Percentiles rank a stretch among this genome's conserved stretches.
Evolutionary conservation across 768 basidiomycete genomes (phyloP).

Genomic region (Leucocoprinus sp.): DNA sequence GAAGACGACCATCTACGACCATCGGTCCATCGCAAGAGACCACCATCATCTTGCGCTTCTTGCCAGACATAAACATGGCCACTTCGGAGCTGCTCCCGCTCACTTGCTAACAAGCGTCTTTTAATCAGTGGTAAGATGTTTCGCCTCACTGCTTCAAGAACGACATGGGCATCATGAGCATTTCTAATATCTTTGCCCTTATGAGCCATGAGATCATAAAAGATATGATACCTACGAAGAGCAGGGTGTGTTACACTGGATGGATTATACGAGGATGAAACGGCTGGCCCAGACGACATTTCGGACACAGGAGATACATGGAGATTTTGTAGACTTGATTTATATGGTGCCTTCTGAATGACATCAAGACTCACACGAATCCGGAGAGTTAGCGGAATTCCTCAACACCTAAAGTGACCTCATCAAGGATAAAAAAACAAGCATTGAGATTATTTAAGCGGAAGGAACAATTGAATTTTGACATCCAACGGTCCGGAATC

Average conservation of each 20-base stretch:
- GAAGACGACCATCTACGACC: slow-evolving; percentile 59
- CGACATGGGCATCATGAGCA: slow-evolving; percentile 68
- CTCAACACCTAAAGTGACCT: slow-evolving; percentile 3
- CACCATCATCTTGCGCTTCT: slow-evolving; percentile 69
- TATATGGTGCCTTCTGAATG: slow-evolving; percentile 21
- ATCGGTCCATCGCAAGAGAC: slow-evolving; percentile 72
- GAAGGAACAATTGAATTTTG: slow-evolving; percentile 8
- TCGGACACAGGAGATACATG: slow-evolving; percentile 2
- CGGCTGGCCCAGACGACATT: slow-evolving; percentile 6
- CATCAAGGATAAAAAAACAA: slow-evolving; percentile 4
- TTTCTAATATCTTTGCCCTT: slow-evolving; percentile 56
- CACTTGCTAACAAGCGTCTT: slow-evolving; percentile 58
- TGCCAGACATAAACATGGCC: slow-evolving; percentile 85
- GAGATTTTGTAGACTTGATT: slow-evolving; percentile 7
- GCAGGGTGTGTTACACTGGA: slow-evolving; percentile 39
- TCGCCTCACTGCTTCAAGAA: slow-evolving; percentile 70
- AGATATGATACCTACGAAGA: slow-evolving; percentile 29
- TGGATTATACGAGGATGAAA: slow-evolving; percentile 17
- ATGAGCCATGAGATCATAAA: slow-evolving; percentile 1
- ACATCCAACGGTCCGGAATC: slow-evolving; percentile 8
- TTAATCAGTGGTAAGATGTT: slow-evolving; percentile 64
- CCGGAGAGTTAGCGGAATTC: slow-evolving; percentile 36
- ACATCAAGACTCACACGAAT: slow-evolving; percentile 18
- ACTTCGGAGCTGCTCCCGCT: slow-evolving; percentile 60
- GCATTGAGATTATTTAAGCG: slow-evolving; percentile 9